Evolutionary conservation across 345 rosid genomes (phyloP).

Genomic region (Salix caprea): DNA sequence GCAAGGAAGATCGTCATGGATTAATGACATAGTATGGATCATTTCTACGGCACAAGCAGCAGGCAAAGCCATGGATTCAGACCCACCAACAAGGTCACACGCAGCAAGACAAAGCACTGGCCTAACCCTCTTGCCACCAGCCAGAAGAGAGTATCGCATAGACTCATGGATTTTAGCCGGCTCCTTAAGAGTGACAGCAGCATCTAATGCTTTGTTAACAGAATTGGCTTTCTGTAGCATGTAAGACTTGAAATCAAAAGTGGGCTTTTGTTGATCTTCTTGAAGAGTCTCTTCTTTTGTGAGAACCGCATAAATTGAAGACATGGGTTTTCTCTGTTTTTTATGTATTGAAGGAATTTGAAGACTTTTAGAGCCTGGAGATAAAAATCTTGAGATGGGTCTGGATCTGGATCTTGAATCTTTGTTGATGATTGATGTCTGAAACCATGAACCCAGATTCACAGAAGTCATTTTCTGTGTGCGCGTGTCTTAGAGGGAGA

Average conservation of each 20-base stretch:
- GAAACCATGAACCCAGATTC: slow-evolving; percentile 44
- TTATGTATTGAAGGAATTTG: not conserved
- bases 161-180: slow-evolving; percentile 84
- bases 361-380: not conserved
- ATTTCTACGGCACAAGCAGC: slow-evolving; percentile 89
- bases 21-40: slow-evolving; percentile 93
- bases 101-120: slow-evolving; percentile 83
- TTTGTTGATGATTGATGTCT: slow-evolving; percentile 20
- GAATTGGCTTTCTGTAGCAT: slow-evolving; percentile 53
- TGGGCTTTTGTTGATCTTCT: slow-evolving; percentile 32
- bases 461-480: slow-evolving; percentile 46
- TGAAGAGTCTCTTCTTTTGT: slow-evolving; percentile 35
- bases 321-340: not conserved
- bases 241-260: slow-evolving; percentile 75
- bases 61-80: slow-evolving; percentile 62
- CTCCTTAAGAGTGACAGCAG: slow-evolving; percentile 53
- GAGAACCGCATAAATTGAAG: slow-evolving; percentile 41
- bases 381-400: slow-evolving; percentile 7
- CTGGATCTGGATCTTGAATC: slow-evolving; percentile 37
- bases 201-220: slow-evolving; percentile 65
- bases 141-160: slow-evolving; percentile 90
- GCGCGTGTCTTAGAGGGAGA: not conserved
- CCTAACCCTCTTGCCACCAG: slow-evolving; percentile 84
- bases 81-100: slow-evolving; percentile 79
- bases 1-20: slow-evolving; percentile 91